Conservation (phyloP, 176 grass and related monocot genomes). For the Chloris gayana region DNA sequence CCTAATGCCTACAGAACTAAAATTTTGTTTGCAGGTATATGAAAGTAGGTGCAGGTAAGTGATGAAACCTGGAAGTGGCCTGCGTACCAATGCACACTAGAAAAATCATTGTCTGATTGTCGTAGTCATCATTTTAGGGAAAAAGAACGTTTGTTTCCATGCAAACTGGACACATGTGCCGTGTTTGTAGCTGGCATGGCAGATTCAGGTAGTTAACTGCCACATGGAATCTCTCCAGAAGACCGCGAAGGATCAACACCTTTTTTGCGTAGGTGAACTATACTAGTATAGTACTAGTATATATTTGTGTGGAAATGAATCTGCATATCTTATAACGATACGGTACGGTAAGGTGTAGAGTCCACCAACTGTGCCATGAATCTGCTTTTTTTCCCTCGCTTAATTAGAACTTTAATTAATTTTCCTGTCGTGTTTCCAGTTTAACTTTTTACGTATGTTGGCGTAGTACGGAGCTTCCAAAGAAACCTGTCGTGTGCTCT, state of each 20-base stretch:
- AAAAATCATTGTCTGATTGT: conserved; percentile 7
- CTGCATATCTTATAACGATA: background rate
- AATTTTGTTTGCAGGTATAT: background rate
- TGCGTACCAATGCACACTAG: conserved; percentile 13
- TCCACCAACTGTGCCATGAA: too few relatives aligned
- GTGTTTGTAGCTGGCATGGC: background rate
- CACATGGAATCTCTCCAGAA: background rate
- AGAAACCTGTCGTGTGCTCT: background rate
- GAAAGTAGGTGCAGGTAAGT: background rate
- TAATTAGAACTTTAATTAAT: too few relatives aligned
- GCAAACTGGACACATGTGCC: background rate
- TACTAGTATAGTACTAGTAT: too few relatives aligned
- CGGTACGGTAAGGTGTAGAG: too few relatives aligned
- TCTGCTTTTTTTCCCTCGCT: too few relatives aligned
- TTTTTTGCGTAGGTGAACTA: background rate
- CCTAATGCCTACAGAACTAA: too few relatives aligned
- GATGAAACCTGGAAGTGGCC: conserved; percentile 2
- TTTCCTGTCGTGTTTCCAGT: background rate
- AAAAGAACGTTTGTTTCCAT: background rate
- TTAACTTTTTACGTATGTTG: too few relatives aligned
- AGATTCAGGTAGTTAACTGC: background rate
- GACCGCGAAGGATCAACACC: too few relatives aligned
- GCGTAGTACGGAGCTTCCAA: background rate
- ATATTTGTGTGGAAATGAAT: background rate
- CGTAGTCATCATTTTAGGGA: background rate